Evolutionary conservation across 768 basidiomycete species (phyloP).

Genomic region (Daedaleopsis nitida): DNA sequence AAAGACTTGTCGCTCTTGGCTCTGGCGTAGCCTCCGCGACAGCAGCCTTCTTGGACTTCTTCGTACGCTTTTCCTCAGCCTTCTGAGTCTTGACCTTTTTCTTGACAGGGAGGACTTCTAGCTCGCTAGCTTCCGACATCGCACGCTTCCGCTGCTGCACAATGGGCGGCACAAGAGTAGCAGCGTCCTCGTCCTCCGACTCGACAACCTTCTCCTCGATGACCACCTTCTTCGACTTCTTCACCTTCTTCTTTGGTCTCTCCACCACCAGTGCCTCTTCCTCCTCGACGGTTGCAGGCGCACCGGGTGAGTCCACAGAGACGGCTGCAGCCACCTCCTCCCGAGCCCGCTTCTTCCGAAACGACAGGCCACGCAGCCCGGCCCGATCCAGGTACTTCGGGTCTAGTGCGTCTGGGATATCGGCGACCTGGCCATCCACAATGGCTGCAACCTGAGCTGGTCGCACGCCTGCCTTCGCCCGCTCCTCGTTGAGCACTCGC

Average conservation of each 20-base stretch:
- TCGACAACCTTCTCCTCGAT: conserved; percentile 47
- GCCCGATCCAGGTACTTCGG: conserved; percentile 44
- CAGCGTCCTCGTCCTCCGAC: conserved; percentile 60
- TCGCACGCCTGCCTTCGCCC: conserved; percentile 38
- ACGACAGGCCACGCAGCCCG: conserved; percentile 48
- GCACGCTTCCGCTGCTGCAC: conserved; percentile 30
- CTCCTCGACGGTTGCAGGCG: conserved; percentile 28
- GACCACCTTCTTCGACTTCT: conserved; percentile 25
- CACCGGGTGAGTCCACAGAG: not conserved
- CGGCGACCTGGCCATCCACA: conserved; percentile 24
- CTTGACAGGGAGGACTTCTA: conserved; percentile 42
- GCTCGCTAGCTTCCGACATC: conserved; percentile 30
- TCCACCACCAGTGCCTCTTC: conserved; percentile 21
- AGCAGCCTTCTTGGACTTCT: conserved; percentile 37
- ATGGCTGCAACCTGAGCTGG: conserved; percentile 14
- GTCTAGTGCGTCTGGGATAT: conserved; percentile 43
- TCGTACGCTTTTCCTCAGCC: conserved; percentile 17
- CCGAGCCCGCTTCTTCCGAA: conserved; percentile 42
- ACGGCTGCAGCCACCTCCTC: conserved; percentile 24
- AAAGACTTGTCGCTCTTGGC: conserved; percentile 6
- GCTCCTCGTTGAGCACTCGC: conserved; percentile 55
- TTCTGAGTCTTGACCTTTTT: conserved; percentile 40
- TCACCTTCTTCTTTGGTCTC: conserved; percentile 32
- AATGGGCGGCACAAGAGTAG: conserved; percentile 24
- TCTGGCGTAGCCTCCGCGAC: conserved; percentile 37